A percentile compares a stretch with the other conserved stretches of the same genome.
These are phyloP conservation scores for Vanrija pseudolonga DNA, from an alignment of 1,284 basidiomycete genomes.

Conservation along the genomic window DNA sequence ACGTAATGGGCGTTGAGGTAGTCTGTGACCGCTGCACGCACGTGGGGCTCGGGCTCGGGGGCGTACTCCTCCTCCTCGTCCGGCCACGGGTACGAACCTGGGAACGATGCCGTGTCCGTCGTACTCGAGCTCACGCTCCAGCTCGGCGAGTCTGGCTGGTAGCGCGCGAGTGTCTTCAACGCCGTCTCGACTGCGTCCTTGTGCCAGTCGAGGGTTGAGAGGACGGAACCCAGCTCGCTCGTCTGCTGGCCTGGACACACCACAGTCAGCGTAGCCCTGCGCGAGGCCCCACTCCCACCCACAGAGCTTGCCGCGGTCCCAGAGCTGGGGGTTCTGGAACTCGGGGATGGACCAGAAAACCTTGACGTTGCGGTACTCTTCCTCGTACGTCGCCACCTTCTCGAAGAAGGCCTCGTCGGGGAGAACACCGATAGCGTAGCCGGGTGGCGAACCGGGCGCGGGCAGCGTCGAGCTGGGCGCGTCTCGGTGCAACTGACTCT, in stretches of 20 bases:
- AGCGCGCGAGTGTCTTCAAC: neutral
- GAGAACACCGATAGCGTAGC: too few species aligned
- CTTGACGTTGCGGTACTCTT: neutral
- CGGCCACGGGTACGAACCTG: too few species aligned
- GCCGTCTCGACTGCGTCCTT: neutral
- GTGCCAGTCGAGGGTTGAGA: neutral
- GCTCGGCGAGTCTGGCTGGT: too few species aligned
- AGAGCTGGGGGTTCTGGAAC: slow-evolving; percentile 3
- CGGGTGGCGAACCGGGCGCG: too few species aligned
- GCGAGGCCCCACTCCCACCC: neutral
- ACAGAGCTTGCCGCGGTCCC: slow-evolving; percentile 7
- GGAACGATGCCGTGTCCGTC: too few species aligned
- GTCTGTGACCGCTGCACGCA: neutral
- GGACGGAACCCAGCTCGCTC: neutral
- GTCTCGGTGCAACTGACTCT: too few species aligned
- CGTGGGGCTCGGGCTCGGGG: neutral
- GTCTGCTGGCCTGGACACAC: neutral
- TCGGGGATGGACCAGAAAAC: slow-evolving; percentile 3
- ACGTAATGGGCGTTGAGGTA: slow-evolving; percentile 3
- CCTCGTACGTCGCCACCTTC: slow-evolving; percentile 3
- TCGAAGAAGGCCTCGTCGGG: neutral
- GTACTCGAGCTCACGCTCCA: too few species aligned
- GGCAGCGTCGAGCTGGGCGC: too few species aligned
- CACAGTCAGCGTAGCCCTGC: neutral
- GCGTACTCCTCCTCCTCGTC: too few species aligned